Evolutionary conservation across 371 early-diverging fungal species (phyloP).

Genomic region (Mucor racemosus): DNA sequence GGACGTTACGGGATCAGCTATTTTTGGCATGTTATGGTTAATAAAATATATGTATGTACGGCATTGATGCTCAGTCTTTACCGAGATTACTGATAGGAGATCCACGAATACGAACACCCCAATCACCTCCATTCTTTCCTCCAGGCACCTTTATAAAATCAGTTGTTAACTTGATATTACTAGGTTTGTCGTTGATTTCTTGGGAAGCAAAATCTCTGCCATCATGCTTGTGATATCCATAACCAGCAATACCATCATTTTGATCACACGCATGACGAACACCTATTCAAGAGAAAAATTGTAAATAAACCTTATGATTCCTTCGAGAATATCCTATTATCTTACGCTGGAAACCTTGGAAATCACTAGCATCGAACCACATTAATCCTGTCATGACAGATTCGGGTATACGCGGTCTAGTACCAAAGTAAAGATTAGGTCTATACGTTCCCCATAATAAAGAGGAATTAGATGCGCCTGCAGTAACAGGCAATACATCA

Average conservation of each 20-base stretch:
- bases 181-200: constrained; percentile 70
- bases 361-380: constrained; percentile 84
- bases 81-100: constrained; percentile 52
- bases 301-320: not conserved
- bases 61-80: not conserved
- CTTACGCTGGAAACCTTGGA: constrained; percentile 60
- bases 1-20: constrained; percentile 38
- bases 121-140: constrained; percentile 77
- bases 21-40: not conserved
- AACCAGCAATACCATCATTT: constrained; percentile 74
- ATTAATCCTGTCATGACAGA: constrained; percentile 88
- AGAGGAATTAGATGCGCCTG: constrained; percentile 31
- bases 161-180: constrained; percentile 76
- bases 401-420: constrained; percentile 77
- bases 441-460: constrained; percentile 93
- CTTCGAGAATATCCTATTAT: not conserved
- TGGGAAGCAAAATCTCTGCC: constrained; percentile 84
- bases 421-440: constrained; percentile 96
- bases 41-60: not conserved
- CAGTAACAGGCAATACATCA: constrained; percentile 3
- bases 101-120: constrained; percentile 86
- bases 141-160: constrained; percentile 81
- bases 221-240: constrained; percentile 91
- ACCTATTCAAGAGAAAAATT: constrained; percentile 35
- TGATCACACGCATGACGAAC: constrained; percentile 92